A percentile compares a stretch with the other conserved stretches of the same genome.
These are phyloP conservation scores for Conoideocrella luteorostrata DNA, from an alignment of 2,329 filamentous ascomycete genomes.

Conservation along the genomic window DNA sequence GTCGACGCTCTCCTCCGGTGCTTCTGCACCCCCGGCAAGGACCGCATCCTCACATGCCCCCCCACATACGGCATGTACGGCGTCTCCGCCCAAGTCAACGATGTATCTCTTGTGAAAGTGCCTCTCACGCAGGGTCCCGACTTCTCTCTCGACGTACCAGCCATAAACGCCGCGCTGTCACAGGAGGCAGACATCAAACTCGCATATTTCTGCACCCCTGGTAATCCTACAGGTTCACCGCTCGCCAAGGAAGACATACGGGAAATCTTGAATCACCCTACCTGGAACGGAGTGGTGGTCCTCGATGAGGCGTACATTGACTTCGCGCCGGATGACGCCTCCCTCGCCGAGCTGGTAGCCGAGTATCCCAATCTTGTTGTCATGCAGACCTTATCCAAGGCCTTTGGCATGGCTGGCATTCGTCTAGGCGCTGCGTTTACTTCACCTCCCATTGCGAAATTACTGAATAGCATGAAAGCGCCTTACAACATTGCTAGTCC, in stretches of 20 bases:
- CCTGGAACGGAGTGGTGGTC: conserved; percentile 91
- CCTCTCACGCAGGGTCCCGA: conserved; percentile 65
- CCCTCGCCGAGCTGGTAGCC: conserved; percentile 82
- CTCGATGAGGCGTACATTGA: conserved; percentile 96
- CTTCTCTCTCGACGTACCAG: conserved; percentile 68
- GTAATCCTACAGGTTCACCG: conserved; percentile 83
- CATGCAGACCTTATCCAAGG: conserved; percentile 98
- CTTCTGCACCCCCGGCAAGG: conserved; percentile 81
- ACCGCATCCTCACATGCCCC: conserved; percentile 90
- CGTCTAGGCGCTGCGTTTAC: conserved; percentile 82
- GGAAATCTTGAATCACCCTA: conserved; percentile 71
- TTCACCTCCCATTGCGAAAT: conserved; percentile 61
- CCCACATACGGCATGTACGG: conserved; percentile 99
- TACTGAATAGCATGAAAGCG: conserved; percentile 90
- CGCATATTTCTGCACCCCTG: conserved; percentile 87
- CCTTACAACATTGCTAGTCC: conserved; percentile 93
- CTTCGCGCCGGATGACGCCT: conserved; percentile 71
- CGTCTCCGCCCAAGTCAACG: conserved; percentile 91
- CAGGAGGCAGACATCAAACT: conserved; percentile 65
- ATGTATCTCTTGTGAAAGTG: conserved; percentile 79
- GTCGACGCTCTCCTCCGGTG: conserved; percentile 90
- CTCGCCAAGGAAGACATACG: conserved; percentile 70
- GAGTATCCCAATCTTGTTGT: conserved; percentile 96
- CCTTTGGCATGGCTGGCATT: conserved; percentile 92
- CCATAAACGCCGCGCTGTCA: conserved; percentile 61